Base-by-base conservation (phyloP, 2,329 filamentous ascomycete species). In the Curvularia spicifera region DNA sequence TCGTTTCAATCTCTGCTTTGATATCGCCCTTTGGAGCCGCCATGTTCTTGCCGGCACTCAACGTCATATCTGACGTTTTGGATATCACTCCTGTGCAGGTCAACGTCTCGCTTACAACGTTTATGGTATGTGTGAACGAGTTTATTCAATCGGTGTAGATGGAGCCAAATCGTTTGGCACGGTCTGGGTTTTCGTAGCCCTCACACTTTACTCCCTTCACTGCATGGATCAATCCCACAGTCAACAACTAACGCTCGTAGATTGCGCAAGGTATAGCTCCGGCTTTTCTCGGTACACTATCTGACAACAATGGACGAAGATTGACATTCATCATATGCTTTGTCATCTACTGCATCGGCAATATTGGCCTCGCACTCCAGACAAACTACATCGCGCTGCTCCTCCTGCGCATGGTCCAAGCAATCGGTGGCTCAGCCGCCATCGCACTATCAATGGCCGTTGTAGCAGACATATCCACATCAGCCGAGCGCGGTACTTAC, bases 381-480 rank as follows among this genome's bases (percentile, higher is more conserved):
- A 73, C 73, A 26, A 73, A 72, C 50, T 78, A 75, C 46, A 59
- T 67, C 5, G 75, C 74, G 5, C 63, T 78, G 2, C 65, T 78
- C 6, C 56, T 78, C 8, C 60, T 78, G 7, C 71, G 76, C 6
- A 70, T 72, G 57, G 46, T 78, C 4, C 76, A 81, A 60, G 75
- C 78, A 56, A 63, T 72, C 50, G 79, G 79, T 0, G 75, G 75
- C 33, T 77, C 76, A 28, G 76, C 77, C 9, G 76, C 76, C 2
- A 79, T 80, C 28, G 64, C 90, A 0, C 79, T 95, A 1, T 85
- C 85, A 0, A 89, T 85, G 63, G 91, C 87, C 1, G 86, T 93
- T 2, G 84, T 93, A 8, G 87, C 89, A 0, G 91, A 95, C 66
- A 82, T 93, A 3, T 82, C 88, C 0, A 87, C 89, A 0, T 87